phyloP scores from a whole-genome alignment of 805 yeast species.

The Saturnispora silvae region DNA sequence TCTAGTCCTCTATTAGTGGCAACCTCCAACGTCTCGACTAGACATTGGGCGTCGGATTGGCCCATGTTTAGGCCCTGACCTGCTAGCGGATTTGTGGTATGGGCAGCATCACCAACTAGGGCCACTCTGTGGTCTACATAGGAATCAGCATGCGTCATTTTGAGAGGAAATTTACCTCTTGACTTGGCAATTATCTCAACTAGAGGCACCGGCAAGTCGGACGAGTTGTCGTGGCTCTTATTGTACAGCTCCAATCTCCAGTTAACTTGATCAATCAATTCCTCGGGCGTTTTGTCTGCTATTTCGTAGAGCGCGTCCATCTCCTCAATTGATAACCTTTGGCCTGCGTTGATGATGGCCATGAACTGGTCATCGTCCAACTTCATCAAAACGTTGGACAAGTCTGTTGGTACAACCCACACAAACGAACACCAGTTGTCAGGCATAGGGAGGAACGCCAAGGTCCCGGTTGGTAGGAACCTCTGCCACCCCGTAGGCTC shows the following conservation, averaged over 20 bases:
- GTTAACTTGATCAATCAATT: constrained; percentile 53
- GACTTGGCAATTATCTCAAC: constrained; percentile 48
- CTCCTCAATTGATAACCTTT: constrained; percentile 69
- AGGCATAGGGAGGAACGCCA: constrained; percentile 85
- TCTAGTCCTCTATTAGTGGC: constrained; percentile 77
- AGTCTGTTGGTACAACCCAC: constrained; percentile 79
- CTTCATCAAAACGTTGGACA: constrained; percentile 51
- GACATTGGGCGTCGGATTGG: constrained; percentile 74
- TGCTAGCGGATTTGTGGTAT: constrained; percentile 92
- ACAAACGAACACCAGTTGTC: constrained; percentile 82
- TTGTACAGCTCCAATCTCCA: constrained; percentile 50
- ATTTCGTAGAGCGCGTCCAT: constrained; percentile 54
- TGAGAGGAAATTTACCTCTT: constrained; percentile 82
- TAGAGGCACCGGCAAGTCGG: constrained; percentile 56
- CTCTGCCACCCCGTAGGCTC: constrained; percentile 80
- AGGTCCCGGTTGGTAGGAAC: constrained; percentile 83
- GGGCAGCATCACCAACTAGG: constrained; percentile 97
- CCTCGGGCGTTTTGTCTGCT: constrained; percentile 28
- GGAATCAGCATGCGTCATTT: constrained; percentile 81
- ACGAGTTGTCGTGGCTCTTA: constrained; percentile 21
- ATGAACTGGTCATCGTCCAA: constrained; percentile 55
- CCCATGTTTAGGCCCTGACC: constrained; percentile 99
- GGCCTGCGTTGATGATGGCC: constrained; percentile 73
- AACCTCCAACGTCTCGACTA: constrained; percentile 56
- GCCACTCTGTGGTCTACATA: constrained; percentile 81